A percentile compares a stretch with the other conserved stretches of the same genome.
phyloP scores from a whole-genome alignment of 306 rosid species.

The Canavalia ensiformis region DNA sequence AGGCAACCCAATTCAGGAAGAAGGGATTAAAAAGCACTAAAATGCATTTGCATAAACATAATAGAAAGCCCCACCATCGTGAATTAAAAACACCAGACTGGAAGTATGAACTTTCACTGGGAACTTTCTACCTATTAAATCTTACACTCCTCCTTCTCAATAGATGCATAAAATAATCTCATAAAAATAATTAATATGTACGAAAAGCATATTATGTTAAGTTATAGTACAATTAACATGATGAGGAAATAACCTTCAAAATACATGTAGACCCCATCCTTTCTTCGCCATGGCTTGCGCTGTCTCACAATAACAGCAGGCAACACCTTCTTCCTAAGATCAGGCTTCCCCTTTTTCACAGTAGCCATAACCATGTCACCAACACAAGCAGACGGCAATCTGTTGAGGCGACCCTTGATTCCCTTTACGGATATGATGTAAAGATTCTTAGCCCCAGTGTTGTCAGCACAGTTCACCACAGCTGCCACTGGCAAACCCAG shows the following conservation, averaged over 20 bases:
- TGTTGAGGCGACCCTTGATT: conserved; percentile 70
- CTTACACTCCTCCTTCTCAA: neutral
- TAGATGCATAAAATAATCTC: neutral
- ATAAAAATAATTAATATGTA: neutral
- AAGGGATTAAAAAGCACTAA: neutral
- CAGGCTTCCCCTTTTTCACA: conserved; percentile 76
- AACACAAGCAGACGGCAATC: conserved; percentile 76
- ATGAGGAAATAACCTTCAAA: conserved; percentile 62
- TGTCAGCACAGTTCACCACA: conserved; percentile 75
- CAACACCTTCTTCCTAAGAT: conserved; percentile 76
- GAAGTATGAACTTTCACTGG: too few species aligned
- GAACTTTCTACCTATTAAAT: neutral
- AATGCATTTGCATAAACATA: neutral
- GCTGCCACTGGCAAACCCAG: conserved; percentile 86
- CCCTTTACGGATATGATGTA: conserved; percentile 67
- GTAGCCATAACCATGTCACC: conserved; percentile 85
- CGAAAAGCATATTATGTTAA: neutral
- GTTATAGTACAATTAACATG: neutral
- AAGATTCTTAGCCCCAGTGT: conserved; percentile 50
- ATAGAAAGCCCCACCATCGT: neutral
- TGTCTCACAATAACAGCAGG: conserved; percentile 76
- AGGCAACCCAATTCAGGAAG: neutral
- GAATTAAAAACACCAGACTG: neutral
- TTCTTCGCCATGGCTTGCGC: conserved; percentile 78
- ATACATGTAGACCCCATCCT: conserved; percentile 77